These are phyloP conservation scores for Rhizopus sp. DNA, from an alignment of 371 early-diverging fungal species.

Conservation along the genomic window DNA sequence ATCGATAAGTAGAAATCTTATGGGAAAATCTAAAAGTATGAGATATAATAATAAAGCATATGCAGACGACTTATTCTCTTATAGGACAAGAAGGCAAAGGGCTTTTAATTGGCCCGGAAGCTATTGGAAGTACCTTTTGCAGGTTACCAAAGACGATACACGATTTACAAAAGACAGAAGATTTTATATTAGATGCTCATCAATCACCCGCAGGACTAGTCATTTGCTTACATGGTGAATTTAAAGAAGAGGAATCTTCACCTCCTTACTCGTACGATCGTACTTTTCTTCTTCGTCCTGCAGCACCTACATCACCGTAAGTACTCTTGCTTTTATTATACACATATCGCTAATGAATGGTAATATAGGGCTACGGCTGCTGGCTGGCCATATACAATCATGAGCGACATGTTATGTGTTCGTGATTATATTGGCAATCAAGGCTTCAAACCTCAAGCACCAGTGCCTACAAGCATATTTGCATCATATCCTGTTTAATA, in stretches of 20 bases:
- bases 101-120: slow-evolving; percentile 34
- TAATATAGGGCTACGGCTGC: slow-evolving; percentile 37
- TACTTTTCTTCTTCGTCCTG: slow-evolving; percentile 55
- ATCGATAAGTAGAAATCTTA: slow-evolving; percentile 29
- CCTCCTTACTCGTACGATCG: slow-evolving; percentile 54
- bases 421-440: slow-evolving; percentile 47
- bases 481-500: slow-evolving; percentile 16
- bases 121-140: slow-evolving; percentile 36
- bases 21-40: slow-evolving; percentile 34
- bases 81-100: slow-evolving; percentile 36
- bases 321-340: neutral
- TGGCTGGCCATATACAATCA: slow-evolving; percentile 54
- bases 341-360: no score
- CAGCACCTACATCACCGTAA: slow-evolving; percentile 54
- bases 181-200: slow-evolving; percentile 56
- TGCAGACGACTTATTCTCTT: neutral
- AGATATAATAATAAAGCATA: neutral
- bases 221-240: slow-evolving; percentile 57
- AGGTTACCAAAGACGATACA: slow-evolving; percentile 52
- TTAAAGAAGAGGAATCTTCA: slow-evolving; percentile 43
- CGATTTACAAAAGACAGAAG: slow-evolving; percentile 38
- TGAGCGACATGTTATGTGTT: slow-evolving; percentile 57
- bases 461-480: slow-evolving; percentile 19
- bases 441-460: slow-evolving; percentile 33
- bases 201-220: slow-evolving; percentile 44